A percentile compares a stretch with the other conserved stretches of the same genome.
These are phyloP conservation scores for Schwanniomyces yamadae DNA, from an alignment of 805 yeast genomes.

Conservation along the genomic window DNA sequence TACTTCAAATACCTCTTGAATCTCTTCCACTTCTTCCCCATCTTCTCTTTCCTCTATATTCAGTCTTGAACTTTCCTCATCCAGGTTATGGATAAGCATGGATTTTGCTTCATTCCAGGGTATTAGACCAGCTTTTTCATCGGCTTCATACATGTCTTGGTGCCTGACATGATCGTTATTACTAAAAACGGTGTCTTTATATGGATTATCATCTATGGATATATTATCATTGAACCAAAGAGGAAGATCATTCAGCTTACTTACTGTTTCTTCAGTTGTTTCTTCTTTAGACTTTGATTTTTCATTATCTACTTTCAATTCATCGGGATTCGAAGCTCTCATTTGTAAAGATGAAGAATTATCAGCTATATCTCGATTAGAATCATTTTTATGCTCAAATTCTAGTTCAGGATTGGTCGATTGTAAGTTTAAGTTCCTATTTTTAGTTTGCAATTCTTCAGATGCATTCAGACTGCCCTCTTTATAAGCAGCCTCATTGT, in stretches of 20 bases:
- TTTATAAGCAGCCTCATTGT: too few relatives aligned
- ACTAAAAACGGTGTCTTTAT: slow-evolving; percentile 3
- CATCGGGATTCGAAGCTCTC: too few relatives aligned
- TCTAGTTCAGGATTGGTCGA: too few relatives aligned
- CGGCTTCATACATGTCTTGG: slow-evolving; percentile 24
- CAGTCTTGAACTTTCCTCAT: neutral
- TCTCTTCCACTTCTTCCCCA: slow-evolving; percentile 13
- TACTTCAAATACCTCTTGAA: slow-evolving; percentile 3
- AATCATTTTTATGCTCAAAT: too few relatives aligned
- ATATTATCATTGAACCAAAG: slow-evolving; percentile 26
- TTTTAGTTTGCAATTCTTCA: too few relatives aligned
- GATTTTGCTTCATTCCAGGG: slow-evolving; percentile 49
- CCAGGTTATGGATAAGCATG: neutral
- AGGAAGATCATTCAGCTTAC: slow-evolving; percentile 26
- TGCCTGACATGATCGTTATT: neutral
- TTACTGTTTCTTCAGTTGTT: neutral
- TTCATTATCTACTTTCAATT: too few relatives aligned
- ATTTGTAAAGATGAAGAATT: too few relatives aligned
- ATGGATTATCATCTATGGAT: slow-evolving; percentile 1
- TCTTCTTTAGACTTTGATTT: too few relatives aligned
- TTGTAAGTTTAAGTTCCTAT: too few relatives aligned
- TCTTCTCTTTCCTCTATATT: slow-evolving; percentile 18
- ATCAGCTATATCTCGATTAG: too few relatives aligned
- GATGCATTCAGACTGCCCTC: too few relatives aligned
- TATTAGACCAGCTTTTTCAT: slow-evolving; percentile 49